Conservation (phyloP, 2,329 filamentous ascomycete genomes). For the Mycosphaerella sp. region DNA sequence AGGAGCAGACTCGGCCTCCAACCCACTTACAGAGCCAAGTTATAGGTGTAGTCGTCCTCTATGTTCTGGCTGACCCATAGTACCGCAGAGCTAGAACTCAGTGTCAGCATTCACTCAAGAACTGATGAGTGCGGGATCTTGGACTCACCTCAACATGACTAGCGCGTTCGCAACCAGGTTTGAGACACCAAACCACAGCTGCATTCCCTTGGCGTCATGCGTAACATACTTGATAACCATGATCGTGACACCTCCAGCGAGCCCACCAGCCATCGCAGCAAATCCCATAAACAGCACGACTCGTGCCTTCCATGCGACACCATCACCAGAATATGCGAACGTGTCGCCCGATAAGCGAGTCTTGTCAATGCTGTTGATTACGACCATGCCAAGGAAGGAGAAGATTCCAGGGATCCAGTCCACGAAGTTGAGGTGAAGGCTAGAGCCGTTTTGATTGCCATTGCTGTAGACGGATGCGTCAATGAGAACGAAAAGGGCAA, state of each 20-base stretch:
- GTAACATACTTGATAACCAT: constrained; percentile 63
- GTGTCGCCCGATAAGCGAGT: constrained; percentile 56
- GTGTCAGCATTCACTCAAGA: constrained; percentile 23
- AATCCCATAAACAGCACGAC: constrained; percentile 64
- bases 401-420: constrained; percentile 69
- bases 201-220: constrained; percentile 52
- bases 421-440: constrained; percentile 59
- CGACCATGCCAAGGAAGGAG: constrained; percentile 62
- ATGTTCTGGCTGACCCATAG: constrained; percentile 67
- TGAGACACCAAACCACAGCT: constrained; percentile 60
- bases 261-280: constrained; percentile 60
- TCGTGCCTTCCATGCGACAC: constrained; percentile 64
- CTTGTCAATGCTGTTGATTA: constrained; percentile 68
- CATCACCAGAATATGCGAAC: constrained; percentile 57
- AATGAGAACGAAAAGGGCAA: constrained; percentile 64
- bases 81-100: constrained; percentile 49
- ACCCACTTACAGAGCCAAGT: constrained; percentile 50
- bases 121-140: neutral
- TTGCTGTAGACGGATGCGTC: constrained; percentile 60
- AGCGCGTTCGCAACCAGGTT: constrained; percentile 59
- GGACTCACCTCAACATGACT: constrained; percentile 59
- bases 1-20: neutral
- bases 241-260: constrained; percentile 61
- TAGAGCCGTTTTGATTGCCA: constrained; percentile 54
- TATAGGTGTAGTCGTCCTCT: constrained; percentile 67